Evolutionary conservation across 306 rosid genomes (phyloP).

Genomic region (Ammopiptanthus mongolicus): DNA sequence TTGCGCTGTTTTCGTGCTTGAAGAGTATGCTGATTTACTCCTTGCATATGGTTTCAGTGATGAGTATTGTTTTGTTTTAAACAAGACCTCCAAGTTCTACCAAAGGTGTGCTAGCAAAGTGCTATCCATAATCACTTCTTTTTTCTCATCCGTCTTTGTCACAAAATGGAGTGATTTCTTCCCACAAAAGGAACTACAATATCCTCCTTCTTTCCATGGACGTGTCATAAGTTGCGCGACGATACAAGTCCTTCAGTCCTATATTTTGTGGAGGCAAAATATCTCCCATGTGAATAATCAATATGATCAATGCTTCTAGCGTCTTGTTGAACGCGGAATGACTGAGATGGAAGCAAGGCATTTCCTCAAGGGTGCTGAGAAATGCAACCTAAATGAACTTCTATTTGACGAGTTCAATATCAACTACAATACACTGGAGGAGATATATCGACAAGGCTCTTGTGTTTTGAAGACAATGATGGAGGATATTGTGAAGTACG

Average conservation of each 20-base stretch:
- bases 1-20: conserved; percentile 50
- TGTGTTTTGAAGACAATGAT: conserved; percentile 57
- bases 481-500: conserved; percentile 60
- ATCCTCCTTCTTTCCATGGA: conserved; percentile 59
- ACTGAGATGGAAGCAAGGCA: conserved; percentile 46
- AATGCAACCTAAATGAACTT: conserved; percentile 51
- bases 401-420: conserved; percentile 57
- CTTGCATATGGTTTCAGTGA: conserved; percentile 72
- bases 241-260: conserved; percentile 62
- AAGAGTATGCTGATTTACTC: conserved; percentile 60
- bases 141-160: conserved; percentile 57
- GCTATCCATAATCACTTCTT: conserved; percentile 58
- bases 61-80: conserved; percentile 68
- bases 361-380: conserved; percentile 46
- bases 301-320: conserved; percentile 59
- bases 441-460: conserved; percentile 70
- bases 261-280: conserved; percentile 79
- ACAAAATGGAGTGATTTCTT: conserved; percentile 64
- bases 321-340: conserved; percentile 59
- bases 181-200: conserved; percentile 44
- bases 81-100: conserved; percentile 68
- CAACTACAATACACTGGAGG: conserved; percentile 54
- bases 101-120: conserved; percentile 80
- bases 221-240: conserved; percentile 60
- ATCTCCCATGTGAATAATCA: conserved; percentile 61